Conservation (phyloP, 2,329 filamentous ascomycete species). For the Epicoccum sorghinum region DNA sequence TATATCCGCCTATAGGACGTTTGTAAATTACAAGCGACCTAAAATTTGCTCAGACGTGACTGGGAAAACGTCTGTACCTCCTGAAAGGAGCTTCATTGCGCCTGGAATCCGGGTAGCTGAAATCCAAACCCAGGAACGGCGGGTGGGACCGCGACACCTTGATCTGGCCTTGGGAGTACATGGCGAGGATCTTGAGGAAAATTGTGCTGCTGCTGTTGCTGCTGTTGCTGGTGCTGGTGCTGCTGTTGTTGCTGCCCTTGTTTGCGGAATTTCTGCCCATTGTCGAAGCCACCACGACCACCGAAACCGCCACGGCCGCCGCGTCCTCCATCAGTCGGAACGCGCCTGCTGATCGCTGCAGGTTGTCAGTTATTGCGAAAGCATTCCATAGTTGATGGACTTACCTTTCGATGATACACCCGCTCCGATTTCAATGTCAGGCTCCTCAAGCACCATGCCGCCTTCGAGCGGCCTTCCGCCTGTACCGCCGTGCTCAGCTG, state of each 20-base stretch:
- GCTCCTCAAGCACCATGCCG: constrained; percentile 92
- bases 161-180: constrained; percentile 41
- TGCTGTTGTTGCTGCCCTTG: background rate
- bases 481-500: constrained; percentile 89
- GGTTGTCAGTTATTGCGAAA: constrained; percentile 17
- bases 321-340: constrained; percentile 41
- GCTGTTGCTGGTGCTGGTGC: too few relatives aligned
- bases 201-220: constrained; percentile 31
- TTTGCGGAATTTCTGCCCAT: constrained; percentile 27
- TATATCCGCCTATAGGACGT: background rate
- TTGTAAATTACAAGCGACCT: too few relatives aligned
- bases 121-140: constrained; percentile 63
- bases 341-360: constrained; percentile 44
- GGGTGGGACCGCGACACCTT: constrained; percentile 58
- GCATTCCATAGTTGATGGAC: background rate
- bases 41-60: too few relatives aligned
- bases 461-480: constrained; percentile 80
- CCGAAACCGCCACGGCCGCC: constrained; percentile 27
- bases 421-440: constrained; percentile 97
- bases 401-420: constrained; percentile 91
- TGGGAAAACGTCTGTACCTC: too few relatives aligned
- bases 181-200: constrained; percentile 39
- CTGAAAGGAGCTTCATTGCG: background rate
- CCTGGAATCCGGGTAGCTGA: constrained; percentile 44
- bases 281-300: constrained; percentile 23